Evolutionary conservation across 2,329 filamentous ascomycete species (phyloP).

Genomic region (Fusarium proliferatum): DNA sequence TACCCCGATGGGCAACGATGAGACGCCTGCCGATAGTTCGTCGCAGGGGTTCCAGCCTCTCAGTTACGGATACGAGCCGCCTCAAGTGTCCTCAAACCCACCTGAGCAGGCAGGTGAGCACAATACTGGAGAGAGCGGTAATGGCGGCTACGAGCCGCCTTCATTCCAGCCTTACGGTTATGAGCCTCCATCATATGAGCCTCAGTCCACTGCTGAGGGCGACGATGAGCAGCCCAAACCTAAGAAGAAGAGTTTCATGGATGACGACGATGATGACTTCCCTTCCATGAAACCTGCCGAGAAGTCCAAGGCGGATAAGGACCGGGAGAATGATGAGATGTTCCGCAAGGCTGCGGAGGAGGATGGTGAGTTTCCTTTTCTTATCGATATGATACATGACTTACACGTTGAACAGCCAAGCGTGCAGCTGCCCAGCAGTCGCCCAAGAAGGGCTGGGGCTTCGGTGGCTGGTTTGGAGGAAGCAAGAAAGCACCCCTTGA

Average conservation of each 20-base stretch:
- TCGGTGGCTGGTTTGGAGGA: slow-evolving; percentile 86
- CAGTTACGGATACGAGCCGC: slow-evolving; percentile 64
- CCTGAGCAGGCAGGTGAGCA: slow-evolving; percentile 27
- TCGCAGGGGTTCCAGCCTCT: slow-evolving; percentile 57
- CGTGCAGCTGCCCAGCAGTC: slow-evolving; percentile 62
- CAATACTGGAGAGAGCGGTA: slow-evolving; percentile 45
- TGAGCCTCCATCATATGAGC: slow-evolving; percentile 68
- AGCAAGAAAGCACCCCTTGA: slow-evolving; percentile 64
- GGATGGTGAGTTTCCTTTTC: slow-evolving; percentile 64
- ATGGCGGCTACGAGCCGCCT: slow-evolving; percentile 68
- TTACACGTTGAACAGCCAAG: slow-evolving; percentile 62
- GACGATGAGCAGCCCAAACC: slow-evolving; percentile 65
- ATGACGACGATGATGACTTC: slow-evolving; percentile 82
- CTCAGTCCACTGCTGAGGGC: slow-evolving; percentile 54
- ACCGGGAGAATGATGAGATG: slow-evolving; percentile 84
- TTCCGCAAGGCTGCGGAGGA: slow-evolving; percentile 86
- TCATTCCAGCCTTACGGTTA: slow-evolving; percentile 70
- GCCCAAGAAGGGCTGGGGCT: slow-evolving; percentile 79
- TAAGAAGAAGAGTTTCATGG: slow-evolving; percentile 83
- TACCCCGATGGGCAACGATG: slow-evolving; percentile 6
- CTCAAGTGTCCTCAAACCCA: slow-evolving; percentile 48
- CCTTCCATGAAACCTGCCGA: slow-evolving; percentile 61
- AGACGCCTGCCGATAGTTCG: slow-evolving; percentile 31
- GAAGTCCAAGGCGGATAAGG: slow-evolving; percentile 74
- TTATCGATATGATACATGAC: not conserved